These are phyloP conservation scores for Scolecobasidium constrictum DNA, from an alignment of 2,329 filamentous ascomycete genomes.

Conservation along the genomic window DNA sequence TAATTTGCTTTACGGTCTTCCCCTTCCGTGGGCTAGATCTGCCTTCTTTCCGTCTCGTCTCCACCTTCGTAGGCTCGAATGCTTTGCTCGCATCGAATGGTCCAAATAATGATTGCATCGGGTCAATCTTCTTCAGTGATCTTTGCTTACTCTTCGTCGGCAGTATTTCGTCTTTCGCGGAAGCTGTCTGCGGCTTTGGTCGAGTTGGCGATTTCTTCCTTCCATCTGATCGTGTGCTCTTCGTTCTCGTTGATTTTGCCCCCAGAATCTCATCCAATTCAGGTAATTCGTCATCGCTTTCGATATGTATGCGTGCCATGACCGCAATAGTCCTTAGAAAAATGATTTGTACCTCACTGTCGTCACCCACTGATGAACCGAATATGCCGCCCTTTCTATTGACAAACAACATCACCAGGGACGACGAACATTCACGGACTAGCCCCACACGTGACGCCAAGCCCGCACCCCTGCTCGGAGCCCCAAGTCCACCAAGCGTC, in stretches of 20 bases:
- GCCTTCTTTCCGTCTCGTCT: background rate
- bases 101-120: background rate
- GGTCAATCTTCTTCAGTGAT: background rate
- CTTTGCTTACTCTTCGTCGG: background rate
- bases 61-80: background rate
- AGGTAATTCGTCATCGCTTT: conserved; percentile 12
- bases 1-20: background rate
- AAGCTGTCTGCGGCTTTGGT: background rate
- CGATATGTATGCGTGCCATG: conserved; percentile 11
- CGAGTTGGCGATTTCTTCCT: background rate
- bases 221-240: background rate
- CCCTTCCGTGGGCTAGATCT: background rate
- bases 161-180: background rate
- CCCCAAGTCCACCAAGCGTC: no score
- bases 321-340: background rate
- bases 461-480: no score
- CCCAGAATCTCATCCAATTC: conserved; percentile 12
- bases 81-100: background rate
- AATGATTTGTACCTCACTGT: no score
- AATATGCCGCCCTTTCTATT: no score
- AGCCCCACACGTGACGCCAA: no score
- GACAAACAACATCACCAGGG: no score
- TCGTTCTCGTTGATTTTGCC: background rate
- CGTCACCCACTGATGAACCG: no score
- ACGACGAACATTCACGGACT: no score